Base-by-base conservation (phyloP, 768 basidiomycete species). In the Rhodotorula paludigena region DNA sequence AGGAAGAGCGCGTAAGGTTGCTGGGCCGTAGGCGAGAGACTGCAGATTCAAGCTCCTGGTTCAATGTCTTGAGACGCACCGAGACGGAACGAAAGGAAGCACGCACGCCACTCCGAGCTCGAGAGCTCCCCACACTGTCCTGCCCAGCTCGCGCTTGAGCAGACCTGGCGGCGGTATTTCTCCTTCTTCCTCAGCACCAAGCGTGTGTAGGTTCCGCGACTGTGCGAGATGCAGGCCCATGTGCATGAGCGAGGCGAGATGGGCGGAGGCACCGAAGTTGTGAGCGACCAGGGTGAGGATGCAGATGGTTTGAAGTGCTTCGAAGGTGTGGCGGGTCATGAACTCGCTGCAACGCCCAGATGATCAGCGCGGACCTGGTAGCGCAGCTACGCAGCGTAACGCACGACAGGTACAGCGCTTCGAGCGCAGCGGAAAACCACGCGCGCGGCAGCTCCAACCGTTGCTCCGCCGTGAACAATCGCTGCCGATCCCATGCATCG, bases 271-370 rank as follows among this genome's bases (percentile, higher is more conserved):
- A 25, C 38, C 38, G n/a, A 55, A 55, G n/a, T 30, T 32, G 53
- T 38, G 21, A 25, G 54, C 54, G 54, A 12, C 11, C 5, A 55
- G 54, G 38, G 54, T 55, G 54, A 41, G 39, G 38, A 55, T 55
- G 54, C 54, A 55, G 39, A 55, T 41, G 14, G 54, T 8, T 11
- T 55, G 54, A 28, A 25, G n/a, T n/a, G 54, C 35, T 14, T 18
- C 25, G n/a, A 55, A 25, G 3, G 54, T 55, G 54, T 55, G 54
- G 21, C 38, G 54, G 11, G 54, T 55, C 54, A 55, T 41, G 54
- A 55, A 41, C 25, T 55, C 54, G 36, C 53, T 54, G 20, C 9
- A 11, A 3, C 15, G 16, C 7, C 30, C 3, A 3, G 32, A 6
- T 11, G 33, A 14, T n/a, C 16, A 30, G 32, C n/a, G 15, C 9